Evolutionary conservation across 257 asterid species (phyloP), one percentile per base, ranked within the genome.

Genomic region (Echium plantagineum): DNA sequence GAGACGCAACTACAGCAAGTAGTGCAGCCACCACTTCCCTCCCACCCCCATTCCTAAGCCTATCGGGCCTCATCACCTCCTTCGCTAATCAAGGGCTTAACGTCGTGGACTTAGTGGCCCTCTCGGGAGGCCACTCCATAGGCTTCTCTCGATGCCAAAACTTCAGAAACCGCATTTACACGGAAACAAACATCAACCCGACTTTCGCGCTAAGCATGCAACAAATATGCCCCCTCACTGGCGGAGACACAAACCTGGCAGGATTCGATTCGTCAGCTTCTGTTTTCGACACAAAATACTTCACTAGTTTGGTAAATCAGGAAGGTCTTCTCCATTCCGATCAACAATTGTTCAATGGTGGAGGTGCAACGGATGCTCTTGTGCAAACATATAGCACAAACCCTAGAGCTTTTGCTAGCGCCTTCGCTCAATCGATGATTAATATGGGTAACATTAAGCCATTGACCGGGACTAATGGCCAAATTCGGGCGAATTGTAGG

Each of bases 111-210:
- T 76, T 80, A 0, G 83, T 78, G 0, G 87, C 62, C 7, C 87
- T 83, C 53, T 75, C 85, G 1, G 86, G 83, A 10, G 77, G 76
- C 15, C 90, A 80, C 57, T 71, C 86, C 7, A n/a, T 83, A 22
- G 90, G 85, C 1, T 62, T 75, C 35, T 52, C 89, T 51, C 77
- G 70, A 24, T 83, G 86, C 62, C 17, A 4, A 19, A 6, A 30
- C 47, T 83, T 80, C 55, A 64, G 80, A 42, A 20, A 18, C 21
- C 78, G 77, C 18, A 67, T 71, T 5, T 74, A 79, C 68, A 70
- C 61, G 38, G 76, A 67, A 6, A 52, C 53, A 26, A 65, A 75
- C 75, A 74, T 78, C 1, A 74, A 78, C 46, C 30, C 74, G 5
- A 17, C 5, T 49, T 80, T 75, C 55, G 77, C 77, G 5, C 31